Conservation (phyloP, 179 eudicot genomes). For the Silene noctiflora region DNA sequence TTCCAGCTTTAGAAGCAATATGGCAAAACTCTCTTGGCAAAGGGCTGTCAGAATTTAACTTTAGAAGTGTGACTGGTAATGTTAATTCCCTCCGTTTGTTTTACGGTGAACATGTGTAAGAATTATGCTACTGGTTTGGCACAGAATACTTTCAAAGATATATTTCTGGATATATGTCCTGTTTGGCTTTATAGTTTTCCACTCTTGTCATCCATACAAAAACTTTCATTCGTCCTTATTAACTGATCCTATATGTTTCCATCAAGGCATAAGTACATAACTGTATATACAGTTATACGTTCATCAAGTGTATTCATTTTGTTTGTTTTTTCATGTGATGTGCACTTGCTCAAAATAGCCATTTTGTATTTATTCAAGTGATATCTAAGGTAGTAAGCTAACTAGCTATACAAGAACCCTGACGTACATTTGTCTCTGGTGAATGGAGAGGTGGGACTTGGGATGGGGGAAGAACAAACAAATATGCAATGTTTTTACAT, state of each 20-base stretch:
- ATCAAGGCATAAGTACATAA: not conserved
- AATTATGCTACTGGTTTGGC: not conserved
- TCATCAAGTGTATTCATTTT: not conserved
- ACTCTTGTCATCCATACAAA: not conserved
- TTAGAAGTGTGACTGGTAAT: constrained; percentile 89
- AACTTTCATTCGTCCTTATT: not conserved
- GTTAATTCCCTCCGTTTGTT: not conserved
- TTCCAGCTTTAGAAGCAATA: constrained; percentile 96
- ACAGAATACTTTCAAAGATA: constrained; percentile 1
- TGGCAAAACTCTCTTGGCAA: constrained; percentile 97
- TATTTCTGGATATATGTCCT: not conserved
- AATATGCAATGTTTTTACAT: not conserved
- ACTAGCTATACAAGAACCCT: not conserved
- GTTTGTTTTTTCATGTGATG: not conserved
- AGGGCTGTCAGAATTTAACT: constrained; percentile 92
- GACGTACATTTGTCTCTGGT: not conserved
- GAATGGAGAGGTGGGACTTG: not conserved
- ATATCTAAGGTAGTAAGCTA: not conserved
- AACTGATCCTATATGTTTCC: not conserved
- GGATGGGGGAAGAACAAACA: not conserved
- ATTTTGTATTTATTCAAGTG: not conserved
- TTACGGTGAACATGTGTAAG: not conserved
- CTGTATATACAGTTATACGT: not conserved
- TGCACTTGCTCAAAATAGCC: not conserved
- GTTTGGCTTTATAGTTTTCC: not conserved